These are phyloP conservation scores for Xylariales sp. DNA, from an alignment of 2,329 filamentous ascomycete species.

Conservation along the genomic window DNA sequence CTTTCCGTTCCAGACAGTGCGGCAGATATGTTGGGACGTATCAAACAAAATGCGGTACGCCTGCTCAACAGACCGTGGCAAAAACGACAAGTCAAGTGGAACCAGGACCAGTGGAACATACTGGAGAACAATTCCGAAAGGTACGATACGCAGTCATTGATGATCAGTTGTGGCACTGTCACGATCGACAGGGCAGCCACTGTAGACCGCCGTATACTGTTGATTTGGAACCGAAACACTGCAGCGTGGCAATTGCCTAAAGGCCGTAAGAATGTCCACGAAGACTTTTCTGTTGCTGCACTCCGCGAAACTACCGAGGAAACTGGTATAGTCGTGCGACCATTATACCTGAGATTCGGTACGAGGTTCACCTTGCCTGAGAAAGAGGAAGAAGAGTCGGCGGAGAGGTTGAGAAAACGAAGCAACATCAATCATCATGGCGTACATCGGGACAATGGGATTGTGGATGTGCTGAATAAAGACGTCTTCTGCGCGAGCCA, in stretches of 20 bases:
- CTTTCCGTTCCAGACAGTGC: not conserved
- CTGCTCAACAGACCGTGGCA: conserved; percentile 1
- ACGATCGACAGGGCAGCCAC: conserved; percentile 7
- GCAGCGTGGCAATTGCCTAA: conserved; percentile 10
- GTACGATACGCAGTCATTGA: conserved; percentile 7
- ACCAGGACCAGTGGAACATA: conserved; percentile 2
- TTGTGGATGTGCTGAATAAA: conserved; percentile 1
- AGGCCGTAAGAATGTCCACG: conserved; percentile 39
- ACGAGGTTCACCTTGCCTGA: conserved; percentile 37
- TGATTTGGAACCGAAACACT: conserved; percentile 5
- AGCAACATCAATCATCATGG: not conserved
- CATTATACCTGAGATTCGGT: conserved; percentile 34
- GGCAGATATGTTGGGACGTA: not conserved
- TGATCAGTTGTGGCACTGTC: conserved; percentile 12
- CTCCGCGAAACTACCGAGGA: conserved; percentile 45
- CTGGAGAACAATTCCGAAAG: conserved; percentile 4
- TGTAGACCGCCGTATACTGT: conserved; percentile 2
- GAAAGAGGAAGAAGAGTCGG: conserved; percentile 10
- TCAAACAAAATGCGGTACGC: not conserved
- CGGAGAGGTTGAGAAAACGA: conserved; percentile 1
- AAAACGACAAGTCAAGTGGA: conserved; percentile 8
- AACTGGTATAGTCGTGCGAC: conserved; percentile 36
- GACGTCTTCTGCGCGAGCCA: conserved; percentile 7
- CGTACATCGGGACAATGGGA: conserved; percentile 1
- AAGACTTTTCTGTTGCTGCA: conserved; percentile 36